These are phyloP conservation scores for Brassica carinata DNA, from an alignment of 345 rosid species.

Conservation along the genomic window DNA sequence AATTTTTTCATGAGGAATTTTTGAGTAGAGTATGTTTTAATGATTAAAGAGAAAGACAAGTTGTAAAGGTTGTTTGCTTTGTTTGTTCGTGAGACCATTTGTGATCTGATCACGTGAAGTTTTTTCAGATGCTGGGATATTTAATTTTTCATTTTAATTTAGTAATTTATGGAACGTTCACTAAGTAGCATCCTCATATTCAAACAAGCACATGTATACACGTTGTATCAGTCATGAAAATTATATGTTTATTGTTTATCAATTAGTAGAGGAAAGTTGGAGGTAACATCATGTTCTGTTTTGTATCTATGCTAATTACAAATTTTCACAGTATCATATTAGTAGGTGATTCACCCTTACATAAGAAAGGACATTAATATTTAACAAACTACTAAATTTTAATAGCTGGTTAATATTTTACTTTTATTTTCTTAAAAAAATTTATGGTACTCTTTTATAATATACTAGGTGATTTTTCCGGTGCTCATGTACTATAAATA, in stretches of 20 bases:
- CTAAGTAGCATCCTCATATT: constrained; percentile 2
- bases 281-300: neutral
- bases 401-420: neutral
- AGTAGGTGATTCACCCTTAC: neutral
- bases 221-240: constrained; percentile 8
- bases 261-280: neutral
- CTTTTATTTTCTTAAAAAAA: neutral
- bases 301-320: neutral
- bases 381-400: neutral
- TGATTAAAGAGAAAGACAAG: constrained; percentile 28
- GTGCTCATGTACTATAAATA: too few species aligned
- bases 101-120: constrained; percentile 44
- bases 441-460: neutral
- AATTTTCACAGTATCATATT: neutral
- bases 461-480: too few species aligned
- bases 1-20: neutral
- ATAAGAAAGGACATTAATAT: neutral
- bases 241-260: neutral
- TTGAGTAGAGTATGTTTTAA: constrained; percentile 12
- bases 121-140: constrained; percentile 14
- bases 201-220: constrained; percentile 31
- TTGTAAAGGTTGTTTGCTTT: constrained; percentile 37
- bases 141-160: constrained; percentile 16
- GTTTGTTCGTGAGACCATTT: constrained; percentile 22
- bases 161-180: constrained; percentile 7